phyloP scores from a whole-genome alignment of 2,329 filamentous ascomycete genomes.

The Grosmannia penicillata region DNA sequence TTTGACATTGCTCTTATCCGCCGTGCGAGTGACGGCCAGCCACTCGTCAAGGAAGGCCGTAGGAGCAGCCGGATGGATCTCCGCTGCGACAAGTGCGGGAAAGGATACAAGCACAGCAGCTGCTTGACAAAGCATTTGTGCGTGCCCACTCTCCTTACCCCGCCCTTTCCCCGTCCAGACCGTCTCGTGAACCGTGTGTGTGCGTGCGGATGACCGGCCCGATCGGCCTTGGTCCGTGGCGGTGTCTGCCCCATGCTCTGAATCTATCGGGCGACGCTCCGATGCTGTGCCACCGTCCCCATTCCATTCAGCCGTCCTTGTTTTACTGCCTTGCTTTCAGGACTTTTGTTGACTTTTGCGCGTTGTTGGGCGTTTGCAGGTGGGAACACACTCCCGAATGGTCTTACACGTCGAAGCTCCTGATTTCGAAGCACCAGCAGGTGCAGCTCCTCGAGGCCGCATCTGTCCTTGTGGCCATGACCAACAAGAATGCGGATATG shows the following conservation, averaged over 20 bases:
- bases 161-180: conserved; percentile 28
- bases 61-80: conserved; percentile 73
- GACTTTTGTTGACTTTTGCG: conserved; percentile 21
- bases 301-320: background rate
- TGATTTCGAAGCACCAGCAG: conserved; percentile 99
- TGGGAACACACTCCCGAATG: conserved; percentile 99
- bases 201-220: conserved; percentile 16
- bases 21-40: conserved; percentile 75
- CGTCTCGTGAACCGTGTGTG: background rate
- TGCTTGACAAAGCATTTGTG: conserved; percentile 99
- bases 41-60: conserved; percentile 63
- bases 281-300: no score
- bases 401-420: conserved; percentile 90
- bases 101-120: conserved; percentile 99
- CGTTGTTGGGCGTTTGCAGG: conserved; percentile 35
- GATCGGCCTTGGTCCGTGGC: background rate
- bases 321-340: background rate
- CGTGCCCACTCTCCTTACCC: conserved; percentile 42
- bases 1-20: conserved; percentile 34
- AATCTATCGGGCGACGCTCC: no score
- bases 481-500: conserved; percentile 18
- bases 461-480: conserved; percentile 93
- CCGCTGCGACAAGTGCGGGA: conserved; percentile 94
- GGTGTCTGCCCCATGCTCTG: no score
- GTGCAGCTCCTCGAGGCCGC: conserved; percentile 94